Evolutionary conservation across 805 yeast species (phyloP).

Genomic region (Cyberlindnera subsufficiens): DNA sequence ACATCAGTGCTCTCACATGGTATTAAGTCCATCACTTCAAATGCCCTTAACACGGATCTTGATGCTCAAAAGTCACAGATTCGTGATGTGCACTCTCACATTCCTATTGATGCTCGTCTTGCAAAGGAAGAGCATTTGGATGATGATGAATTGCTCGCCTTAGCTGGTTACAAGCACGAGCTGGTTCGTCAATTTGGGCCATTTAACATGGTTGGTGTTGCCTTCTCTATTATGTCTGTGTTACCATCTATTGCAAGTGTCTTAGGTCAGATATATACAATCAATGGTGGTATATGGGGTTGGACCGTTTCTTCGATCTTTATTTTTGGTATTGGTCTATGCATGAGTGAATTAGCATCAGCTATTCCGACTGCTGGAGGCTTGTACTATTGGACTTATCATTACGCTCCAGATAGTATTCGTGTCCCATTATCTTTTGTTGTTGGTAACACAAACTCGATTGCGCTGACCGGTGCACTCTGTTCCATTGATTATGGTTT

Average conservation of each 20-base stretch:
- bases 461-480: conserved; percentile 61
- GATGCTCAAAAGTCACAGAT: conserved; percentile 14
- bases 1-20: conserved; percentile 12
- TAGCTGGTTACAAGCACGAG: conserved; percentile 71
- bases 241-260: conserved; percentile 53
- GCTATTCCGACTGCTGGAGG: conserved; percentile 77
- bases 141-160: conserved; percentile 29
- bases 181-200: conserved; percentile 51
- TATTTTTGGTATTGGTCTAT: conserved; percentile 47
- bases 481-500: conserved; percentile 70
- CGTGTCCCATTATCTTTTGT: conserved; percentile 53
- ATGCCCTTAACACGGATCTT: conserved; percentile 16
- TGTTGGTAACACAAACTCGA: conserved; percentile 62
- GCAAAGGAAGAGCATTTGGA: conserved; percentile 13
- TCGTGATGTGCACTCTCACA: conserved; percentile 17
- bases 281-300: conserved; percentile 54
- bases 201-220: conserved; percentile 61
- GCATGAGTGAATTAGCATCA: conserved; percentile 62
- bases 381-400: conserved; percentile 60
- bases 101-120: conserved; percentile 20
- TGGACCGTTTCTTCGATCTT: conserved; percentile 58
- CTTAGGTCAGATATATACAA: conserved; percentile 41
- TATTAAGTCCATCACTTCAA: conserved; percentile 14
- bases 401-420: conserved; percentile 52
- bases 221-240: conserved; percentile 65